Conservation (phyloP, 2,329 filamentous ascomycete genomes). For the Exophiala aquamarina region DNA sequence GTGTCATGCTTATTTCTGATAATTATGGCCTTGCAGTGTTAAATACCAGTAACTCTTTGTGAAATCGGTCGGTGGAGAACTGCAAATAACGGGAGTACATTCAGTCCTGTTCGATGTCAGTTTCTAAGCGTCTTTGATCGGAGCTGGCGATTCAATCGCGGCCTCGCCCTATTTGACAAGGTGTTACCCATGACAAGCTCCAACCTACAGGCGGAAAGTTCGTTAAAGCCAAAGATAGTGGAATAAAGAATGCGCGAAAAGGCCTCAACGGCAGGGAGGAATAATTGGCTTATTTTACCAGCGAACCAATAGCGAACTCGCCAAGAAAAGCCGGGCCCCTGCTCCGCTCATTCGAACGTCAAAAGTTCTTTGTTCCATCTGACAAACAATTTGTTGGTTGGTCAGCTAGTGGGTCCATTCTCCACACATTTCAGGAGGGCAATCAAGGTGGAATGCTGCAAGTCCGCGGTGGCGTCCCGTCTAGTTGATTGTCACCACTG, state of each 20-base stretch:
- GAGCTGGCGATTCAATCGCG: conserved; percentile 5
- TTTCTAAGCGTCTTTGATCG: conserved; percentile 6
- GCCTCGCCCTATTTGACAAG: conserved; percentile 4
- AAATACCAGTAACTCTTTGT: conserved; percentile 5
- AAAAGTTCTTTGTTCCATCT: conserved; percentile 4
- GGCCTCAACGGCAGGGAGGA: conserved; percentile 5
- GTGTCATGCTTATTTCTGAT: conserved; percentile 8
- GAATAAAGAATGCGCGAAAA: conserved; percentile 8
- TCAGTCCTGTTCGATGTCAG: conserved; percentile 6
- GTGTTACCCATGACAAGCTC: conserved; percentile 5
- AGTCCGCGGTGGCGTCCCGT: neutral
- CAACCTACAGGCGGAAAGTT: conserved; percentile 5
- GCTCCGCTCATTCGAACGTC: conserved; percentile 7
- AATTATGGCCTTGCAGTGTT: conserved; percentile 6
- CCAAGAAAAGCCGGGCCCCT: conserved; percentile 4
- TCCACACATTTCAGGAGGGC: conserved; percentile 5
- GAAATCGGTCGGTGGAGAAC: conserved; percentile 8
- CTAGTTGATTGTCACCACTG: neutral
- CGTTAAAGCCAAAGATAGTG: conserved; percentile 3
- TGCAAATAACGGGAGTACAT: conserved; percentile 7
- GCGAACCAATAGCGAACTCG: conserved; percentile 4
- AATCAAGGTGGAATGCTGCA: conserved; percentile 3
- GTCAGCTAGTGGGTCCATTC: conserved; percentile 2
- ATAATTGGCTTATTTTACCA: conserved; percentile 6
- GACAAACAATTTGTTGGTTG: conserved; percentile 7